These are phyloP conservation scores for Podila clonocystis DNA, from an alignment of 192 early-diverging fungal genomes.

Conservation along the genomic window DNA sequence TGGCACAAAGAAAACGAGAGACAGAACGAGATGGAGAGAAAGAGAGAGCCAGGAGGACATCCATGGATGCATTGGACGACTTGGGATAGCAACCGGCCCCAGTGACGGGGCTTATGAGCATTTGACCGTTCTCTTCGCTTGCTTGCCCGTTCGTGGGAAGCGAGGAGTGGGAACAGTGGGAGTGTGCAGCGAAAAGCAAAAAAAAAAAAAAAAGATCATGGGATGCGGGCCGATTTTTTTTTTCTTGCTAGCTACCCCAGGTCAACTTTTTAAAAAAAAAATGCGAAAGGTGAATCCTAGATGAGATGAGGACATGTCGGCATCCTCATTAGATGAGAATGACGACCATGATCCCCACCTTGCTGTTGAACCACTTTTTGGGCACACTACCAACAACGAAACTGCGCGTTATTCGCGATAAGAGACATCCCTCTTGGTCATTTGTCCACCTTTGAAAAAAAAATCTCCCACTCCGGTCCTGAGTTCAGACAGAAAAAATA, in stretches of 20 bases:
- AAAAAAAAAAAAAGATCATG: slow-evolving; percentile 3
- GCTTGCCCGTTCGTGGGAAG: background rate
- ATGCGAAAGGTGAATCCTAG: background rate
- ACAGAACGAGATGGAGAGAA: no score
- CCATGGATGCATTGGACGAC: no score
- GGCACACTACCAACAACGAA: background rate
- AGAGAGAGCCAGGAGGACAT: no score
- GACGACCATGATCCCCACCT: background rate
- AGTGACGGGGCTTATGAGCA: background rate
- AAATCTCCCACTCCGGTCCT: background rate
- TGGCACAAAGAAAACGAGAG: background rate
- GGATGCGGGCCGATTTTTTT: slow-evolving; percentile 1
- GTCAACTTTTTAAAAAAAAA: slow-evolving; percentile 2
- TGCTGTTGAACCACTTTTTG: background rate
- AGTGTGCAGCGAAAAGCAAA: background rate
- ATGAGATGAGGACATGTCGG: slow-evolving; percentile 2
- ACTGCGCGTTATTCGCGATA: background rate
- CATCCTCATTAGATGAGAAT: slow-evolving; percentile 1
- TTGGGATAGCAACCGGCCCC: background rate
- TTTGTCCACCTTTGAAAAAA: background rate
- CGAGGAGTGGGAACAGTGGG: background rate
- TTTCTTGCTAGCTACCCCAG: slow-evolving; percentile 2
- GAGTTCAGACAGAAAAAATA: background rate
- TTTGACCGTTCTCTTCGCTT: background rate
- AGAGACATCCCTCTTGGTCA: background rate